Evolutionary conservation across 2,329 filamentous ascomycete species (phyloP).

Genomic region (Ophiostoma sp.): DNA sequence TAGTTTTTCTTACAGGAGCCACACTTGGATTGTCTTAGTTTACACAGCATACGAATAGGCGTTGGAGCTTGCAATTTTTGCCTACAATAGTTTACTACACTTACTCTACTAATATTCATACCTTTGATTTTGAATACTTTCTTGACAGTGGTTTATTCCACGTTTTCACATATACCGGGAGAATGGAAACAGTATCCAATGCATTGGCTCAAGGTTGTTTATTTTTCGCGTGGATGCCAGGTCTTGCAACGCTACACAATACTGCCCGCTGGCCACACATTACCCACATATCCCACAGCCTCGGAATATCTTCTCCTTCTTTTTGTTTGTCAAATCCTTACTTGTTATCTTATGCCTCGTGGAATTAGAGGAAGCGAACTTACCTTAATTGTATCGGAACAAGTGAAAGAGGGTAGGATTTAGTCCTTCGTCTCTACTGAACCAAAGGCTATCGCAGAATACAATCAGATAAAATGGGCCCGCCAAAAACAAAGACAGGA

Average conservation of each 20-base stretch:
- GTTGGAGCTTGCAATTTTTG: not conserved
- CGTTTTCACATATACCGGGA: no score
- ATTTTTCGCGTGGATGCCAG: not conserved
- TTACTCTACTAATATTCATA: no score
- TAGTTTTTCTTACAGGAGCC: not conserved
- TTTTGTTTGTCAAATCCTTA: not conserved
- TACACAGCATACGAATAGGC: not conserved
- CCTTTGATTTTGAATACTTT: no score
- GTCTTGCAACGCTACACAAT: no score
- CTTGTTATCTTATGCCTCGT: not conserved
- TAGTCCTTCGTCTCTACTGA: no score
- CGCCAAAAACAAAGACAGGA: not conserved
- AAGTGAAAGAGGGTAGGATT: not conserved
- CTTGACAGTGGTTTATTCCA: no score
- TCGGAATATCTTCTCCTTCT: not conserved
- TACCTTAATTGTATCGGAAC: not conserved
- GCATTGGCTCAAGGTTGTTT: no score
- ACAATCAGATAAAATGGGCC: not conserved
- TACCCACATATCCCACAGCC: not conserved
- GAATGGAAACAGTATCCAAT: no score
- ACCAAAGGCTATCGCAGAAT: not conserved
- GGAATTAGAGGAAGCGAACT: not conserved
- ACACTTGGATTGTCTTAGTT: not conserved
- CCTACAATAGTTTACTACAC: not conserved
- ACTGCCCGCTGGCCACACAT: not conserved